These are phyloP conservation scores for Aspergillus carlsbadensis DNA, from an alignment of 495 filamentous ascomycete genomes.

Conservation along the genomic window DNA sequence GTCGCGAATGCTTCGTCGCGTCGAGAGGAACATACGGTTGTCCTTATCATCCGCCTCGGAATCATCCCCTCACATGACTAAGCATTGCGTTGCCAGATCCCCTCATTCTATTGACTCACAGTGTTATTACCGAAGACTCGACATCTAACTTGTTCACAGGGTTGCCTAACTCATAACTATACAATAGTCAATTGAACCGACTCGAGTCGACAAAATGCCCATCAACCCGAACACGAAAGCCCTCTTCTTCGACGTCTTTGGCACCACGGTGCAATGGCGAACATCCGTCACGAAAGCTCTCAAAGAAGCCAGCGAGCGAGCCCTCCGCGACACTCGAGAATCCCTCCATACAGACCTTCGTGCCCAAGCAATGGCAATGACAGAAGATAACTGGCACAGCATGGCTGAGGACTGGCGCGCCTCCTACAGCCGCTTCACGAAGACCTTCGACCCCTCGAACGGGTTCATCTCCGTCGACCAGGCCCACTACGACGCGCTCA, in stretches of 20 bases:
- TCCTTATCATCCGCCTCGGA: too few relatives aligned
- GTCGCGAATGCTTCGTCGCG: too few relatives aligned
- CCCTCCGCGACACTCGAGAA: constrained; percentile 41
- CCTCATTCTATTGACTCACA: too few relatives aligned
- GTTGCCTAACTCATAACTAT: too few relatives aligned
- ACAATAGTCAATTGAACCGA: too few relatives aligned
- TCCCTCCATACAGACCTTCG: constrained; percentile 47
- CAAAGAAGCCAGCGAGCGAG: constrained; percentile 29
- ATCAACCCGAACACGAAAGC: constrained; percentile 35
- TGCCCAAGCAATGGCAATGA: constrained; percentile 49
- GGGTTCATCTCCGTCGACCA: constrained; percentile 62
- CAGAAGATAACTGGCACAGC: constrained; percentile 53
- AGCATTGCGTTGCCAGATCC: too few relatives aligned
- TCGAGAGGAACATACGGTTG: too few relatives aligned
- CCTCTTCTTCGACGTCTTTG: constrained; percentile 70
- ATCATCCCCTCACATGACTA: too few relatives aligned
- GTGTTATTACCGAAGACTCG: too few relatives aligned
- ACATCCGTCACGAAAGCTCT: constrained; percentile 56
- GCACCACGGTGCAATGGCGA: constrained; percentile 76
- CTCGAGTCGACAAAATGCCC: constrained; percentile 25
- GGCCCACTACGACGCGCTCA: constrained; percentile 63
- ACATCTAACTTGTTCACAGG: too few relatives aligned
- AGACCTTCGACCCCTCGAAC: constrained; percentile 39
- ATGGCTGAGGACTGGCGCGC: constrained; percentile 69
- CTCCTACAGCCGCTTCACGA: constrained; percentile 61